A percentile compares a stretch with the other conserved stretches of the same genome.
phyloP scores from a whole-genome alignment of 495 filamentous ascomycete species.

The Podospora appendiculata region DNA sequence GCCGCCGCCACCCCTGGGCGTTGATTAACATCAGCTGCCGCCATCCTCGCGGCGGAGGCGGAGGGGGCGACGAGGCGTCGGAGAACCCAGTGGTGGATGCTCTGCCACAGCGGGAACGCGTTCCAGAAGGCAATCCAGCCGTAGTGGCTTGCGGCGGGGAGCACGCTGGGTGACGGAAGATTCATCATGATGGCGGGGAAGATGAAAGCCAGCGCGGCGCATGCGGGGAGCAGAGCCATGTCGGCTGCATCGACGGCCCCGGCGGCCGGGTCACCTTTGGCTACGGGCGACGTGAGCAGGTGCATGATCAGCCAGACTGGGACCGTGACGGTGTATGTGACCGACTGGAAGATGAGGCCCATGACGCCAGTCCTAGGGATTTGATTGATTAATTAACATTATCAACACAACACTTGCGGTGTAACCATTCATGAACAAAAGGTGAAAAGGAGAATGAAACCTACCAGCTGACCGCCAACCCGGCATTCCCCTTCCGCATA shows the following conservation, averaged over 20 bases:
- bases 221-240: conserved; percentile 37
- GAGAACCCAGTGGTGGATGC: conserved; percentile 26
- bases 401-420: not conserved
- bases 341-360: conserved; percentile 46
- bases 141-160: conserved; percentile 46
- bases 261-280: conserved; percentile 12
- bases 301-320: conserved; percentile 47
- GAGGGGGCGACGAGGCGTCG: conserved; percentile 15
- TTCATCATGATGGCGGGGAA: conserved; percentile 44
- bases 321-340: conserved; percentile 45
- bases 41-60: too few relatives aligned
- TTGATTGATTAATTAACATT: not conserved
- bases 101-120: conserved; percentile 46
- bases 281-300: conserved; percentile 45
- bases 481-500: conserved; percentile 45
- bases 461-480: conserved; percentile 46
- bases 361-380: conserved; percentile 35
- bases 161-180: conserved; percentile 39
- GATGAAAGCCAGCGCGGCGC: conserved; percentile 42
- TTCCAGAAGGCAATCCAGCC: conserved; percentile 53
- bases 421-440: not conserved
- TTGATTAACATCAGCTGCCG: not conserved
- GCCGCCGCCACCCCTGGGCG: not conserved
- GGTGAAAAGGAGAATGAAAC: conserved; percentile 8
- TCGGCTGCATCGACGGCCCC: conserved; percentile 33